These are phyloP conservation scores for Begonia fuchsioides DNA, from an alignment of 306 rosid genomes.

Conservation along the genomic window DNA sequence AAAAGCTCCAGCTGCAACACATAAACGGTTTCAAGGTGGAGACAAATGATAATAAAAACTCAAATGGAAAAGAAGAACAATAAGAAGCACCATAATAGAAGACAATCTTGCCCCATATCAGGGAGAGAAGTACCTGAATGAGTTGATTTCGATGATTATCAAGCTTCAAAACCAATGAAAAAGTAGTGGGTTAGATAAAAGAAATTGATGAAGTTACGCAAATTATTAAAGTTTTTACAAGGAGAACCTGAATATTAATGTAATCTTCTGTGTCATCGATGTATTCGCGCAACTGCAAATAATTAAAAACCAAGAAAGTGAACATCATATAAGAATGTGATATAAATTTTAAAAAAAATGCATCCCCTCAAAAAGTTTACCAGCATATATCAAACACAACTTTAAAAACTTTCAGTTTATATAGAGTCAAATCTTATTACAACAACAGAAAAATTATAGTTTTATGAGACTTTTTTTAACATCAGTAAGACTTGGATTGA, in stretches of 20 bases:
- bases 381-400: no score
- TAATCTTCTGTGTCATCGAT: constrained; percentile 88
- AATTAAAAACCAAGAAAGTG: neutral
- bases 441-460: no score
- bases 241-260: constrained; percentile 62
- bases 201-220: neutral
- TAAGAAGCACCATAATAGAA: neutral
- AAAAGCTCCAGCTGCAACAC: constrained; percentile 60
- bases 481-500: no score
- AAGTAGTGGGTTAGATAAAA: neutral
- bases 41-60: no score
- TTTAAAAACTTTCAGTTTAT: no score
- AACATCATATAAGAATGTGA: constrained; percentile 1
- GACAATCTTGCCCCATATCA: neutral
- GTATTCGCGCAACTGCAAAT: constrained; percentile 62
- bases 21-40: constrained; percentile 1
- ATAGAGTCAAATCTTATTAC: no score
- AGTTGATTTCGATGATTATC: constrained; percentile 61
- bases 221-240: neutral
- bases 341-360: neutral
- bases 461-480: no score
- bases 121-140: constrained; percentile 44
- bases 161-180: constrained; percentile 31
- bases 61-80: neutral
- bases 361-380: neutral